Conservation (phyloP, 768 basidiomycete species). For the Serpula lacrymans region DNA sequence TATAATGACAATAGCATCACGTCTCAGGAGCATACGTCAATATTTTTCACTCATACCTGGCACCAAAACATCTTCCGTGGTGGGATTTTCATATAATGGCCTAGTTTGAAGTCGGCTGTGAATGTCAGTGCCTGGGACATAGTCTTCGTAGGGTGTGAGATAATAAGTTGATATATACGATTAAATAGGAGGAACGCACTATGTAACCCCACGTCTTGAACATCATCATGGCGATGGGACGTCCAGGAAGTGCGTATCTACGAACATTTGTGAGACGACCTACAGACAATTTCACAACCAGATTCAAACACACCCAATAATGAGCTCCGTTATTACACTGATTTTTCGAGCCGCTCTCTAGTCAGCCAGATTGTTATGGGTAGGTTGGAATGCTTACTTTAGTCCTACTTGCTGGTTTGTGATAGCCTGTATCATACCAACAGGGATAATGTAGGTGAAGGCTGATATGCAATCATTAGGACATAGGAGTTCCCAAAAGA, state of each 20-base stretch:
- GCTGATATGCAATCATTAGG: slow-evolving; percentile 17
- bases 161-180: slow-evolving; percentile 2
- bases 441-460: slow-evolving; percentile 45
- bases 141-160: slow-evolving; percentile 9
- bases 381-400: slow-evolving; percentile 35
- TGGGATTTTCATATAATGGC: slow-evolving; percentile 62
- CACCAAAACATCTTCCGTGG: slow-evolving; percentile 70
- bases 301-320: slow-evolving; percentile 68
- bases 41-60: too few relatives aligned
- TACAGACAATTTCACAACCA: too few relatives aligned
- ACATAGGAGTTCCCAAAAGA: not conserved
- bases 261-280: slow-evolving; percentile 11
- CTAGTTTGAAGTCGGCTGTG: slow-evolving; percentile 76
- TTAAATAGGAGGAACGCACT: slow-evolving; percentile 26
- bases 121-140: slow-evolving; percentile 56
- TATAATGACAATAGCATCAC: too few relatives aligned
- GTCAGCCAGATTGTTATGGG: too few relatives aligned
- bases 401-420: slow-evolving; percentile 78
- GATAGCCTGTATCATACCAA: slow-evolving; percentile 64
- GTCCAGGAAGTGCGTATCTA: slow-evolving; percentile 68
- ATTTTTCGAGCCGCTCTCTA: slow-evolving; percentile 4
- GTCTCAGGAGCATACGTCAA: too few relatives aligned
- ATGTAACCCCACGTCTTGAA: slow-evolving; percentile 84
- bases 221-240: slow-evolving; percentile 80
- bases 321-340: slow-evolving; percentile 73